Evolutionary conservation across 2,329 filamentous ascomycete genomes (phyloP).

Genomic region (Claviceps digitariae): DNA sequence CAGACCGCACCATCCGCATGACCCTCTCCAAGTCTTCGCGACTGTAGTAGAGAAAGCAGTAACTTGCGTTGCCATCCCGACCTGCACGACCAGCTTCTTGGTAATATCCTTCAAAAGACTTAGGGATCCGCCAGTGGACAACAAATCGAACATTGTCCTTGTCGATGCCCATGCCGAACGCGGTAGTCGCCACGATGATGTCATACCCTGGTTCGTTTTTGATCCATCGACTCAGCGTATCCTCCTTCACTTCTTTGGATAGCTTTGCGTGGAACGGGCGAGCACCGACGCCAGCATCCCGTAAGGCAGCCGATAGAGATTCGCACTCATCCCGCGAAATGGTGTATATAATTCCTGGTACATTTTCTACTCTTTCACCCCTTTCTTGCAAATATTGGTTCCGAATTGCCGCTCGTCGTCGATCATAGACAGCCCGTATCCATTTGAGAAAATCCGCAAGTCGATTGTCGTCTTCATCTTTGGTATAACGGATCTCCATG

Average conservation of each 20-base stretch:
- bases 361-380: constrained; percentile 45
- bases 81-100: constrained; percentile 90
- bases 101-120: constrained; percentile 91
- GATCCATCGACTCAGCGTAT: constrained; percentile 59
- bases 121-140: constrained; percentile 85
- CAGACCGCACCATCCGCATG: constrained; percentile 38
- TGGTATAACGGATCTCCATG: constrained; percentile 76
- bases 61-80: constrained; percentile 73
- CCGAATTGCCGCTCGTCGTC: constrained; percentile 48
- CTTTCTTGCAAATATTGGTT: constrained; percentile 41
- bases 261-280: constrained; percentile 62
- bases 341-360: constrained; percentile 71
- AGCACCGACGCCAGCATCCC: constrained; percentile 57
- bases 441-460: constrained; percentile 63
- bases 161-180: constrained; percentile 97
- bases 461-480: constrained; percentile 58
- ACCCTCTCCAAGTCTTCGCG: constrained; percentile 73
- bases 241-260: constrained; percentile 52
- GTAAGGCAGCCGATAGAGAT: constrained; percentile 49
- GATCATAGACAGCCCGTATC: constrained; percentile 58
- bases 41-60: constrained; percentile 84
- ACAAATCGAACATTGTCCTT: constrained; percentile 92
- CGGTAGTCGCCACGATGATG: constrained; percentile 87
- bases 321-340: constrained; percentile 65
- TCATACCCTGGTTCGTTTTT: constrained; percentile 65